Conservation (phyloP, 345 rosid species). For the Hibiscus mutabilis region DNA sequence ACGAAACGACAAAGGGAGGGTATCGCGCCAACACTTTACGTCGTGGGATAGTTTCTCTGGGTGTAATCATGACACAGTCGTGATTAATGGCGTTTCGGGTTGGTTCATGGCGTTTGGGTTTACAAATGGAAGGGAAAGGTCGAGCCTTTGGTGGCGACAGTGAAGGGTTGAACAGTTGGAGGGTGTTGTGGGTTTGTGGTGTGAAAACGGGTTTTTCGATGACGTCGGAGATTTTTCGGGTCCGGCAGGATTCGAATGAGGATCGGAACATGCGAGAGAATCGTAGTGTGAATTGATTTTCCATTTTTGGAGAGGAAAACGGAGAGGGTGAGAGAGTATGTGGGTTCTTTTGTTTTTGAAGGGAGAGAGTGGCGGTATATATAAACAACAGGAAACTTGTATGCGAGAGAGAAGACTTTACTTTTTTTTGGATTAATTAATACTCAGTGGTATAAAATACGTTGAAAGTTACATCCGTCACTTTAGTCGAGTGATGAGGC, state of each 20-base stretch:
- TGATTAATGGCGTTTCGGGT: constrained; percentile 12
- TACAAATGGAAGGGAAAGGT: constrained; percentile 40
- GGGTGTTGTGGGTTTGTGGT: constrained; percentile 14
- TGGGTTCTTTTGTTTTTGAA: neutral
- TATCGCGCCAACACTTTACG: constrained; percentile 20
- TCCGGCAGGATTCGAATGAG: constrained; percentile 54
- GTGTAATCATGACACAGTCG: constrained; percentile 21
- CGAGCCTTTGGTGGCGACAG: constrained; percentile 23
- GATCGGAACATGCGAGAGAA: constrained; percentile 59
- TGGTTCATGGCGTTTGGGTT: constrained; percentile 26
- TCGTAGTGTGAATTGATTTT: constrained; percentile 47
- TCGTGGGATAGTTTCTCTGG: constrained; percentile 21
- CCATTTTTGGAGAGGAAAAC: constrained; percentile 32
- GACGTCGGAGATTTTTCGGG: constrained; percentile 52
- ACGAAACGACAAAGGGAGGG: constrained; percentile 20
- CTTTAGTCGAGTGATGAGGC: too few species aligned
- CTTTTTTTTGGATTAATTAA: neutral
- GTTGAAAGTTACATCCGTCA: neutral
- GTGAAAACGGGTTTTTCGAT: constrained; percentile 35
- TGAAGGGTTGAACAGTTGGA: constrained; percentile 9
- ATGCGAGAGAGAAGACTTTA: constrained; percentile 7
- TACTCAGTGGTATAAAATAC: neutral
- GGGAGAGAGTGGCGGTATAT: neutral
- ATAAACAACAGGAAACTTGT: neutral
- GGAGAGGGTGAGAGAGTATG: too few species aligned